Percentiles rank a stretch among this genome's conserved stretches.
Evolutionary conservation across 1,284 basidiomycete species (phyloP).

Genomic region (Schizophyllum commune): DNA sequence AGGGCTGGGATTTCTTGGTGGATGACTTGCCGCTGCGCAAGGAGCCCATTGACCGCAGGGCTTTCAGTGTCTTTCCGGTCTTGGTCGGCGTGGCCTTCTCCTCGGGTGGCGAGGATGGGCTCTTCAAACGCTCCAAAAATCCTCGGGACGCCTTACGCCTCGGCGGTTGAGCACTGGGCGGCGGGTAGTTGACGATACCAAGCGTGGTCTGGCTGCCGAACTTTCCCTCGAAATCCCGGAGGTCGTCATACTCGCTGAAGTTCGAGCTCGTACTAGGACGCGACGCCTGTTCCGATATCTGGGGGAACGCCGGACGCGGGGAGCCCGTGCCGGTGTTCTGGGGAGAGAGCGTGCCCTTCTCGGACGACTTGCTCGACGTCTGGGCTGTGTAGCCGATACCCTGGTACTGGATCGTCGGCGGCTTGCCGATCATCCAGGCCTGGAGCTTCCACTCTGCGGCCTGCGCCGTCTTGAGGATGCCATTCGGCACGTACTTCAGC

Average conservation of each 20-base stretch:
- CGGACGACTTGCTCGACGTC: slow-evolving; percentile 11
- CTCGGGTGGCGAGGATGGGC: slow-evolving; percentile 31
- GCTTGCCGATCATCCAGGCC: slow-evolving; percentile 94
- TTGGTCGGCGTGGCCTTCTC: slow-evolving; percentile 18
- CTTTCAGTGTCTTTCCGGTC: slow-evolving; percentile 54
- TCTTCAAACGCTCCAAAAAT: slow-evolving; percentile 54
- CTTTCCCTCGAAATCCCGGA: slow-evolving; percentile 74
- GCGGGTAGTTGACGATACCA: slow-evolving; percentile 32
- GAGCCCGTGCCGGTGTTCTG: background rate
- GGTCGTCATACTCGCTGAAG: slow-evolving; percentile 80
- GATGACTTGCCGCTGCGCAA: slow-evolving; percentile 45
- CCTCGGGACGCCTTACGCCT: slow-evolving; percentile 57
- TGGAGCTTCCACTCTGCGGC: slow-evolving; percentile 97
- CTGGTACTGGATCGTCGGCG: slow-evolving; percentile 72
- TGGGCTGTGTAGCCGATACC: slow-evolving; percentile 68
- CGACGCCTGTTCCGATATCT: slow-evolving; percentile 28
- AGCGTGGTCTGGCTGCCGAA: slow-evolving; percentile 75
- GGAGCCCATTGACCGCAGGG: slow-evolving; percentile 71
- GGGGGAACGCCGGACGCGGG: slow-evolving; percentile 14
- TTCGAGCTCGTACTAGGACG: slow-evolving; percentile 55
- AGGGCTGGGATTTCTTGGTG: slow-evolving; percentile 23
- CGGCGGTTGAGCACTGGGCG: background rate
- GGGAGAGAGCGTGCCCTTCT: background rate
- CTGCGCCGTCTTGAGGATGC: slow-evolving; percentile 90
- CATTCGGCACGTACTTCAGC: slow-evolving; percentile 94